Conservation (phyloP, 805 yeast genomes). For the Candida michaelii region DNA sequence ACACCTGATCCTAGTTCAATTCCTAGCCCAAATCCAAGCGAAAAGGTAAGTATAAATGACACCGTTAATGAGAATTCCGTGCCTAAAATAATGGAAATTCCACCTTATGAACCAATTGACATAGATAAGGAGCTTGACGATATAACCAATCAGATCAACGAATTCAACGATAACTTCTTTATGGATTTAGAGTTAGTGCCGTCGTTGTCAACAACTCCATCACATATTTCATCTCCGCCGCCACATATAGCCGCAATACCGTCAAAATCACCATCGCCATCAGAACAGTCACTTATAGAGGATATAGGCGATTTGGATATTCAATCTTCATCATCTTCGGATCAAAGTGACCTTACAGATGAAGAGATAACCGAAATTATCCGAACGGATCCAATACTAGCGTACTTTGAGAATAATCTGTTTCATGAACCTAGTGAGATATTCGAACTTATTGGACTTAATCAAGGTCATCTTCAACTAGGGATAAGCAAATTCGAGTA, state of each 20-base stretch:
- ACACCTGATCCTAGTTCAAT: no score
- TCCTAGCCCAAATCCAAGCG: no score
- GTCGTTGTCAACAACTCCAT: neutral
- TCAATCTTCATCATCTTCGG: no score
- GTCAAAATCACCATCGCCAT: neutral
- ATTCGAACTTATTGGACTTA: neutral
- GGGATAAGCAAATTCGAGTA: conserved; percentile 9
- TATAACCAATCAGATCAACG: neutral
- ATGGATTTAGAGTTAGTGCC: neutral
- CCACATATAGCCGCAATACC: no score
- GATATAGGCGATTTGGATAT: neutral
- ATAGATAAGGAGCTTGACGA: no score
- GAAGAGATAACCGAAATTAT: neutral
- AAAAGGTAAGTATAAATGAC: no score
- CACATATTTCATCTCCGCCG: neutral
- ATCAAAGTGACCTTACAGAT: neutral
- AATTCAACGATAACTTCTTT: neutral
- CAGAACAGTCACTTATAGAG: neutral
- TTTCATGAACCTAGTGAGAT: neutral
- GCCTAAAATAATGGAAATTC: no score
- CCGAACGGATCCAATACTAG: conserved; percentile 1
- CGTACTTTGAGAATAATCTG: neutral
- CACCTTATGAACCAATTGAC: no score
- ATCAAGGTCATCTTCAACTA: conserved; percentile 1
- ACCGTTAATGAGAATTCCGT: no score